phyloP scores from a whole-genome alignment of 257 asterid species.

The Ajuga chamaepitys region DNA sequence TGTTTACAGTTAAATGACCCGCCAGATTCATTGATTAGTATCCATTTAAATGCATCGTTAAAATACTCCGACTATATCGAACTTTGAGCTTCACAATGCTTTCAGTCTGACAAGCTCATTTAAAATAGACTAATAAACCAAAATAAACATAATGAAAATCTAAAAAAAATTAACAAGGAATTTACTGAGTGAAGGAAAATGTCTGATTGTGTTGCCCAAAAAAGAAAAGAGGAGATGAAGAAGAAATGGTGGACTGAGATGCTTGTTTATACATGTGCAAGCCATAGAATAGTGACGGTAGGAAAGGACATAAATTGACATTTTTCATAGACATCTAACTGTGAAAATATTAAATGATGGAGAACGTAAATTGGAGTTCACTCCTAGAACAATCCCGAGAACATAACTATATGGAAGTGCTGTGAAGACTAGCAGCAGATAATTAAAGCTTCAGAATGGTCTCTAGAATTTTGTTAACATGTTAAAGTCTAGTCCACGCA shows the following conservation, averaged over 20 bases:
- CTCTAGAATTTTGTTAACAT: not conserved
- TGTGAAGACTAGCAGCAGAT: not conserved
- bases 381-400: not conserved
- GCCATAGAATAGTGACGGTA: not conserved
- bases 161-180: too few species aligned
- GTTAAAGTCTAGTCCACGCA: not conserved
- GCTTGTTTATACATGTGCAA: not conserved
- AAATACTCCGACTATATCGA: not conserved
- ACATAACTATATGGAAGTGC: not conserved
- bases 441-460: not conserved
- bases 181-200: not conserved
- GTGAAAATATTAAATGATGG: too few species aligned
- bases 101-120: not conserved
- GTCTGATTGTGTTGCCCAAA: not conserved
- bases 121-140: not conserved
- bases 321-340: not conserved
- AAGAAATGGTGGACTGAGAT: not conserved
- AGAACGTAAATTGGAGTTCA: not conserved
- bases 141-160: not conserved
- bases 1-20: slow-evolving; percentile 11
- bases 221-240: not conserved
- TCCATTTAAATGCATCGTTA: not conserved
- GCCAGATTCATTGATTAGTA: not conserved
- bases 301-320: not conserved
- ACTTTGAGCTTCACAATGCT: not conserved